A percentile compares a stretch with the other conserved stretches of the same genome.
phyloP scores from a whole-genome alignment of 495 filamentous ascomycete genomes.

The Neohortaea acidophila region DNA sequence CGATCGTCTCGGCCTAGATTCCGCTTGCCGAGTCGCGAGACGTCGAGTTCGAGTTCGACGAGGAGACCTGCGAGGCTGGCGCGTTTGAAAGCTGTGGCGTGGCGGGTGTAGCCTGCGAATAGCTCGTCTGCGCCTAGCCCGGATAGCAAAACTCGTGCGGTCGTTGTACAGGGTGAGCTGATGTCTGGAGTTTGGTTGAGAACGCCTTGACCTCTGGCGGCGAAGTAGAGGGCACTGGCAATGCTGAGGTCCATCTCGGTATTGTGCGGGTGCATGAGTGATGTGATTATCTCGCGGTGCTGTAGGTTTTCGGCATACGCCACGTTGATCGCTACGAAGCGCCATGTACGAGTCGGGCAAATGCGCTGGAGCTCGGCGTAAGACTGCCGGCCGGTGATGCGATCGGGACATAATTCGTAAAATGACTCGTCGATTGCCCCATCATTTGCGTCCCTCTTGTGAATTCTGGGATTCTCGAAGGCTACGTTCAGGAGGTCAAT shows the following conservation, averaged over 20 bases:
- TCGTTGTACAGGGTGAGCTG: conserved; percentile 42
- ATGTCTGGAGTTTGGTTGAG: conserved; percentile 14
- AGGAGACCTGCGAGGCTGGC: conserved; percentile 54
- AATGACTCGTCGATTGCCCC: conserved; percentile 26
- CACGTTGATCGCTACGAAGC: conserved; percentile 75
- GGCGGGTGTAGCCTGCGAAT: conserved; percentile 82
- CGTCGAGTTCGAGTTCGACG: conserved; percentile 74
- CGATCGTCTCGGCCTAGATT: conserved; percentile 92
- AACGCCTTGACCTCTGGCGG: conserved; percentile 62
- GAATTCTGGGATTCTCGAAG: conserved; percentile 73
- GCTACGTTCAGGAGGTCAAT: conserved; percentile 92
- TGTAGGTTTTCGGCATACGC: conserved; percentile 58
- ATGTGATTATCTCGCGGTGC: conserved; percentile 53
- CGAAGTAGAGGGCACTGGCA: conserved; percentile 80
- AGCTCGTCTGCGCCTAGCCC: conserved; percentile 94
- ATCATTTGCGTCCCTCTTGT: conserved; percentile 11
- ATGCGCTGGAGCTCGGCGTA: conserved; percentile 52
- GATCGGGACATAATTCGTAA: conserved; percentile 80
- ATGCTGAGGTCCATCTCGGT: conserved; percentile 99
- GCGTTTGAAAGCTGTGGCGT: conserved; percentile 57
- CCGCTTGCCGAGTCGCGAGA: conserved; percentile 70
- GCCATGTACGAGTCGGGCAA: conserved; percentile 62
- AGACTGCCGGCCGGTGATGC: conserved; percentile 66
- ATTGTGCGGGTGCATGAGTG: conserved; percentile 79
- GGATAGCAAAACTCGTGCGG: conserved; percentile 72